Base-by-base conservation (phyloP, 2,329 filamentous ascomycete genomes). In the Neofusicoccum sp. region DNA sequence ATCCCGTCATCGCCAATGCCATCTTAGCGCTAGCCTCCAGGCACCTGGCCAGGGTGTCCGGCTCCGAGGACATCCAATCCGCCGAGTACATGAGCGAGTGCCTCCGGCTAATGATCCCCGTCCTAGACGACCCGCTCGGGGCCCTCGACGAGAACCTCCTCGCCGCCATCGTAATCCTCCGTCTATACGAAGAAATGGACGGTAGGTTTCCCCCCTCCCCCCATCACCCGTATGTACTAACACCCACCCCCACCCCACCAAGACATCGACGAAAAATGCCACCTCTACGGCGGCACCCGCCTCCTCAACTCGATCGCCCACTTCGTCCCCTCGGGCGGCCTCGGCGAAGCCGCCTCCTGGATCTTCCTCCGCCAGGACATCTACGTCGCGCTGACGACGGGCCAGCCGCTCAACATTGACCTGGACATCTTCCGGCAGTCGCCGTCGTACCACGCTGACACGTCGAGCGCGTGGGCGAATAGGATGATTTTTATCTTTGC, bases 111-210 rank as follows among this genome's bases (percentile, higher is more conserved):
- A 73, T 84, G 4, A 82, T 83, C 2, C 71, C 77, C 9, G 77
- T 78, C 2, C 72, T 83, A 12, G 75, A 79, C 6, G 74, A 76
- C 39, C 77, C 80, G 0, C 73, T 74, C 1, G 71, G 77, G 1
- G 75, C 76, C 1, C 81, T 79, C 67, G 79, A 81, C 52, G 81
- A 81, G 36, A 79, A 78, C 14, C 75, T 83, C 2, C 70, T 84
- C 0, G 76, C 80, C 0, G 79, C 81, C 0, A 80, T 84, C 0
- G 81, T 83, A 7, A 76, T 83, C 5, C 69, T 83, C 22, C 77
- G 81, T 0, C 73, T 83, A 4, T 81, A 83, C 60, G 81, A 83
- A 67, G 81, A 83, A 62, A 76, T 76, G 73, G 74, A 74, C 29
- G 73, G 61, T 62, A 33, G n/a, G 61, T 36, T 22, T 7, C 6